Base-by-base conservation (phyloP, 768 basidiomycete species). In the Kwoniella europaea region DNA sequence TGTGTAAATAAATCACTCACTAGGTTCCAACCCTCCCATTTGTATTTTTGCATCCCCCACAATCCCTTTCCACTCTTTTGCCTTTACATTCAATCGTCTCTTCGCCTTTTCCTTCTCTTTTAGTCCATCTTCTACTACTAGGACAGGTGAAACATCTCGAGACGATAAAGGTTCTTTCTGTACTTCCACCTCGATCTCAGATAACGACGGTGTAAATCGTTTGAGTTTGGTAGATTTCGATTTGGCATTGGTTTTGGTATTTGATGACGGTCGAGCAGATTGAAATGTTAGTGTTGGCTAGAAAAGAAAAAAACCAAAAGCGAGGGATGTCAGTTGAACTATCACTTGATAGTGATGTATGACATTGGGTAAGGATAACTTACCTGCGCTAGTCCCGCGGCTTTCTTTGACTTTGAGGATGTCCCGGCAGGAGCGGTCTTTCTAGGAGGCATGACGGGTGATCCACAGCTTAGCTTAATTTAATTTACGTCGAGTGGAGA, bases 21-120 rank as follows among this genome's bases (percentile, higher is more conserved):
- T 88, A 10, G 90, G 87, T 60, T 86, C 76, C 43, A 88, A 67
- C 65, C 87, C 71, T 0, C 88, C 90, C 87, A 89, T 90, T 76
- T 86, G 87, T 53, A 78, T 76, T 73, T 85, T 86, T 4, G 87
- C 87, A 50, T 85, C 85, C 27, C 78, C 85, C 78, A 87, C 86
- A 20, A 88, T 83, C 63, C 85, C 85, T n/a, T 82, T 84, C 85
- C 88, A 92, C 63, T 82, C 86, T 50, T 86, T 82, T 65, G 87
- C 86, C 65, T 87, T 88, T 22, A 86, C 85, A 57, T 88, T 82
- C 44, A 81, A 63, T 60, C 69, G 35, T 65, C 42, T 70, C 65
- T 50, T 72, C 54, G 16, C 59, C 24, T 58, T 63, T 63, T 24
- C 29, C 74, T 9, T 53, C 63, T n/a, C 63, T 58, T 13, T 24